Evolutionary conservation across 176 grass and related monocot genomes (phyloP), one percentile per base, ranked within the genome.

Genomic region (Cymbopogon citratus): DNA sequence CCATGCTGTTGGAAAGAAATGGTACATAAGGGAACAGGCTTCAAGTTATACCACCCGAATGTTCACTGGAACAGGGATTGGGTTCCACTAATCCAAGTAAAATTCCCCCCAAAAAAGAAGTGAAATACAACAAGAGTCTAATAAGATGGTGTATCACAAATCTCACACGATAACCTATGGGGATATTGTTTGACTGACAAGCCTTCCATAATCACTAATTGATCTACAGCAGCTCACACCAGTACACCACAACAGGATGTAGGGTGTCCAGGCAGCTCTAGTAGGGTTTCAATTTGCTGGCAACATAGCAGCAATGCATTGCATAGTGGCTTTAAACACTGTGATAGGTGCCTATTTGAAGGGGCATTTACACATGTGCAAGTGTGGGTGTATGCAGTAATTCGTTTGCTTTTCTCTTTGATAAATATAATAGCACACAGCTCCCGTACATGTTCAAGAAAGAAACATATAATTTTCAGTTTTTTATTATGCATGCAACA

Each of bases 1-100:
- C 92, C 95, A 89, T 97, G 88, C 92, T 94, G 78, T 25, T 73
- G 71, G 27, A 86, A 84, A 81, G 24, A 84, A 83, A 75, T 77
- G 16, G 33, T 35, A 87, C 13, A 78, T 10, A 73, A 73, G 33
- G 25, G 29, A 66, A 66, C 19, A 72, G 41, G 16, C 36, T 75
- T 66, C 19, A 71, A 56, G 23, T 21, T 75, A 40, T 82, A 82
- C 38, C 4, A 38, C 59, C 3, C 15, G 4, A 79, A 79, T 45
- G 2, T 72, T 39, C 54, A 63, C 38, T 46, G 6, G 49, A 24
- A 36, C 25, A 15, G 71, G 63, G 64, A 39, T 52, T 16, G 75
- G 60, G 24, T 66, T 54, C 0, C 8, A 39, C 29, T 43, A 64
- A 19, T 69, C 3, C 7, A 70, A 77, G 25, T 45, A 78, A 46